phyloP scores from a whole-genome alignment of 1,284 basidiomycete species.

The Heterobasidion occidentale region DNA sequence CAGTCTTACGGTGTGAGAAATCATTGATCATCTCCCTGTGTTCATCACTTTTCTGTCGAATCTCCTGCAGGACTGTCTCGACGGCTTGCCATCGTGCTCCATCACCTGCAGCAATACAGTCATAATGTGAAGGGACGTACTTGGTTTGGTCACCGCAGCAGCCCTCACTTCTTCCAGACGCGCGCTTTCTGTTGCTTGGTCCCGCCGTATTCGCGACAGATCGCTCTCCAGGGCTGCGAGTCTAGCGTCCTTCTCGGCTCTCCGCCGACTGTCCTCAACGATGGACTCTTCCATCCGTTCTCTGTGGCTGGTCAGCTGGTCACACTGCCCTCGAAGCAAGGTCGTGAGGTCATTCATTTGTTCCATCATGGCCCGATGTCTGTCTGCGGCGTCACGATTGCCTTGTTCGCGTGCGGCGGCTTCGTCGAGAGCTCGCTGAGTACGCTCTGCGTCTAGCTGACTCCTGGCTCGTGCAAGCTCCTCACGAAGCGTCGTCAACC shows the following conservation, averaged over 20 bases:
- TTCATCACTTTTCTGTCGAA: constrained; percentile 3
- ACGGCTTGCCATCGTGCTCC: background rate
- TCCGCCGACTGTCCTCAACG: constrained; percentile 4
- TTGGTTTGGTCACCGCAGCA: background rate
- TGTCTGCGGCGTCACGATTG: background rate
- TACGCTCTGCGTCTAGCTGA: constrained; percentile 3
- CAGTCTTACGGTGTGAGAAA: constrained; percentile 6
- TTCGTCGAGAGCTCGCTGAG: background rate
- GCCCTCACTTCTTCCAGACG: background rate
- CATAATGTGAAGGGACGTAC: background rate
- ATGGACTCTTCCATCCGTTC: constrained; percentile 5
- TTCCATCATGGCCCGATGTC: constrained; percentile 6
- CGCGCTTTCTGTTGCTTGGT: background rate
- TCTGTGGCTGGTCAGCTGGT: constrained; percentile 3
- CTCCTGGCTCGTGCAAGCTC: constrained; percentile 8
- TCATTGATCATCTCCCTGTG: constrained; percentile 6
- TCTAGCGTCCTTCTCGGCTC: constrained; percentile 3
- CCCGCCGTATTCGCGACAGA: constrained; percentile 4
- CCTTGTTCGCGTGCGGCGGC: background rate
- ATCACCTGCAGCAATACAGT: background rate
- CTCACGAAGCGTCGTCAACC: background rate
- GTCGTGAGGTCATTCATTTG: constrained; percentile 9
- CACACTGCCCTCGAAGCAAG: constrained; percentile 2
- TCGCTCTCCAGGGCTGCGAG: constrained; percentile 3
- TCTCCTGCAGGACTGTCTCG: constrained; percentile 4